Percentiles rank a stretch among this genome's conserved stretches.
phyloP scores from a whole-genome alignment of 2,329 filamentous ascomycete genomes.

The Clathrospora elynae region DNA sequence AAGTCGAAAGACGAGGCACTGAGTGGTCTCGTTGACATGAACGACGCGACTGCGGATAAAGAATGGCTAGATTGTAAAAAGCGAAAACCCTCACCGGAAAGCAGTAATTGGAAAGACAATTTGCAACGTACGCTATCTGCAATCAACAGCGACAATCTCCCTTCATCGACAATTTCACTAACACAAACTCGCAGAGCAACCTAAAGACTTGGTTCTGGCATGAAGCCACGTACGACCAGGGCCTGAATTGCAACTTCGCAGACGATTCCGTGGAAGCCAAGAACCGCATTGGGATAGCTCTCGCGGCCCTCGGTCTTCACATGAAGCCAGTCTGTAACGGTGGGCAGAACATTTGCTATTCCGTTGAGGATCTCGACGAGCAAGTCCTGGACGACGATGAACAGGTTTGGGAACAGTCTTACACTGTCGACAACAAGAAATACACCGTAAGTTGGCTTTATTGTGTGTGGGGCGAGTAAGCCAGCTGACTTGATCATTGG shows the following conservation, averaged over 20 bases:
- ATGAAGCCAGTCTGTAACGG: too few relatives aligned
- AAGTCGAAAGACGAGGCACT: not conserved
- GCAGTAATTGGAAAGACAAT: constrained; percentile 10
- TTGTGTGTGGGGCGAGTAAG: too few relatives aligned
- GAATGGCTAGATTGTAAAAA: not conserved
- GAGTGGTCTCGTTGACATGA: not conserved
- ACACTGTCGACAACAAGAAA: too few relatives aligned
- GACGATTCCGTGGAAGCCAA: not conserved
- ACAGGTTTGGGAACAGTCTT: too few relatives aligned
- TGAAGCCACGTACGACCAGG: constrained; percentile 1
- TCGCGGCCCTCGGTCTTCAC: too few relatives aligned
- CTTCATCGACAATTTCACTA: not conserved
- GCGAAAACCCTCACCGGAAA: constrained; percentile 1
- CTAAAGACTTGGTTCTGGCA: constrained; percentile 18
- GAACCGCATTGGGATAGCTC: too few relatives aligned
- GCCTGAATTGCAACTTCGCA: constrained; percentile 3
- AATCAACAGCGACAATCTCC: not conserved
- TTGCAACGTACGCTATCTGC: not conserved
- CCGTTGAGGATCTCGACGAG: too few relatives aligned
- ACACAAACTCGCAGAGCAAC: too few relatives aligned
- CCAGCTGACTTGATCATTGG: too few relatives aligned
- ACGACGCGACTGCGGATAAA: constrained; percentile 3
- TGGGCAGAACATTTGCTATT: too few relatives aligned
- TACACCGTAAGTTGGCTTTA: too few relatives aligned
- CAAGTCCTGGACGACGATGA: too few relatives aligned